phyloP scores from a whole-genome alignment of 192 early-diverging fungal genomes.

The Diversispora epigaea region DNA sequence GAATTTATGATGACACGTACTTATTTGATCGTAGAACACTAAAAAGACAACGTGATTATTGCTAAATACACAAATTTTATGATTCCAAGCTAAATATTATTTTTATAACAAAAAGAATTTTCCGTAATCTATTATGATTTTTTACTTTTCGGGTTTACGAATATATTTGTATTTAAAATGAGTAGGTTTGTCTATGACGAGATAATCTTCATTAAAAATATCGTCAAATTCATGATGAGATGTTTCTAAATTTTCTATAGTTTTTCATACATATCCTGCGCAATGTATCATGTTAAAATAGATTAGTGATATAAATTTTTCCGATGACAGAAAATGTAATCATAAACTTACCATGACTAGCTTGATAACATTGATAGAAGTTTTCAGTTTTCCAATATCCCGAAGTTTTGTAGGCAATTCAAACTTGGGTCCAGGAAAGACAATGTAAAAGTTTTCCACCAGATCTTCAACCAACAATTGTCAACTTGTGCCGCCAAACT shows the following conservation, averaged over 20 bases:
- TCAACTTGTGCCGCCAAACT: slow-evolving; percentile 13
- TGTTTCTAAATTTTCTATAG: slow-evolving; percentile 1
- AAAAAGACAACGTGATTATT: no score
- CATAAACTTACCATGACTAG: not conserved
- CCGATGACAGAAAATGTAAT: not conserved
- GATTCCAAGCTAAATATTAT: no score
- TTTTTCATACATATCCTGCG: not conserved
- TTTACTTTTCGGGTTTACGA: not conserved
- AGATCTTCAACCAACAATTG: slow-evolving; percentile 23
- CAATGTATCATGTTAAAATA: not conserved
- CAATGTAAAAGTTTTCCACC: slow-evolving; percentile 6
- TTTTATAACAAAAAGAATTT: no score
- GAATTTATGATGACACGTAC: no score
- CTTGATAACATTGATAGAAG: not conserved
- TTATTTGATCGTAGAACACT: no score
- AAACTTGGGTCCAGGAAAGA: slow-evolving; percentile 13
- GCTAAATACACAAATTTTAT: no score
- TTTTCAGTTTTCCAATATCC: slow-evolving; percentile 5
- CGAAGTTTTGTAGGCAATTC: slow-evolving; percentile 12
- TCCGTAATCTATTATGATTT: not conserved
- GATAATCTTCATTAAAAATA: slow-evolving; percentile 16
- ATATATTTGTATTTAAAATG: slow-evolving; percentile 8
- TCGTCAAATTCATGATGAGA: not conserved
- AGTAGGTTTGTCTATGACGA: not conserved
- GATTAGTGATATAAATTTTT: slow-evolving; percentile 1